Base-by-base conservation (phyloP, 257 asterid genomes). In the Nicotiana obtusifolia region DNA sequence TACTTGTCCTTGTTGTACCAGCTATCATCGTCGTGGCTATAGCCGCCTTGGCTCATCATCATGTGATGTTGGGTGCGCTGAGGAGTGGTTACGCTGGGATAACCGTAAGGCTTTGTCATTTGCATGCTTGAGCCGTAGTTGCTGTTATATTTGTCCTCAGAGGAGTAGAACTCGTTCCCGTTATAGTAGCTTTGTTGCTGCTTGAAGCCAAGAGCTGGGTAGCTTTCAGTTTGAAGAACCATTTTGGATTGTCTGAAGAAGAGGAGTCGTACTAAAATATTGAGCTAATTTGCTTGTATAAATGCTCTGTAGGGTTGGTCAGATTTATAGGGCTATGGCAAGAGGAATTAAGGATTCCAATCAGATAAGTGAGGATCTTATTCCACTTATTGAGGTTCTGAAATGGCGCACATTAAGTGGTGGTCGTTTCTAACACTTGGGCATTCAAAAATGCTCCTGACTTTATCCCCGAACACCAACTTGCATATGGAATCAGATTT, bases 101-200 rank as follows among this genome's bases (percentile, higher is more conserved):
- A 69, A 11, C 77, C 77, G 41, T 69, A 41, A 20, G 77, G 77
- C 77, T 20, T 69, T 19, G 20, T 69, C 77, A 41, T 37, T 20
- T 69, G 57, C 77, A 37, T 69, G 77, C 57, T 69, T 69, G 77
- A 69, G n/a, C 77, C 33, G 44, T 41, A n/a, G 57, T 41, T 69
- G 57, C 33, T 69, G 57, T 41, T 37, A 41, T 41, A 41, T 20
- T 69, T 41, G 13, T 69, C 77, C 33, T 41, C 77, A 19, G 77
- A 69, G 33, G 57, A 37, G 4, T 41, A 41, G 59, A n/a, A 41
- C 4, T 69, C 57, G 33, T 69, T 69, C 7, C 22, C 77, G 1
- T 69, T 47, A 41, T 69, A 41, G 77, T 20, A 13, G 77, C 77
- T 69, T 22, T 41, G 77, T 28, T 68, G 76, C 77, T 69, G 57